phyloP scores from a whole-genome alignment of 2,329 filamentous ascomycete genomes.

The Ramularia endophylla region DNA sequence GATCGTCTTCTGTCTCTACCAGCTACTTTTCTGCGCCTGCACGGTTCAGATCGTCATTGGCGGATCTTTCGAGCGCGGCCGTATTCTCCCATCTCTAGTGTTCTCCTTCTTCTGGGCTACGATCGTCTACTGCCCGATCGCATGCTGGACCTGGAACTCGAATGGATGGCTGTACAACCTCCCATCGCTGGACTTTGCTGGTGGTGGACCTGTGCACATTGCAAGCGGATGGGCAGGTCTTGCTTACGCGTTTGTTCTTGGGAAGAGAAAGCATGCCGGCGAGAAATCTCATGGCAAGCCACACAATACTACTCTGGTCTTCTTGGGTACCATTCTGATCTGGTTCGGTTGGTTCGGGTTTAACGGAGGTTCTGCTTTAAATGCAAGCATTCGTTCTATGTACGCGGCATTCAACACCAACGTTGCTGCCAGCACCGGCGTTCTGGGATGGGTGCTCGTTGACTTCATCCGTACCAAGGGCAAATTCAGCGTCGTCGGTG shows the following conservation, averaged over 20 bases:
- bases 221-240: slow-evolving; percentile 57
- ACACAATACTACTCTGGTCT: slow-evolving; percentile 59
- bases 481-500: slow-evolving; percentile 51
- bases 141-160: slow-evolving; percentile 63
- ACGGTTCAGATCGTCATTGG: slow-evolving; percentile 61
- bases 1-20: slow-evolving; percentile 61
- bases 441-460: slow-evolving; percentile 50
- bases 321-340: slow-evolving; percentile 58
- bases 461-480: slow-evolving; percentile 49
- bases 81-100: slow-evolving; percentile 58
- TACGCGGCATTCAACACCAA: slow-evolving; percentile 55
- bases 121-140: slow-evolving; percentile 58
- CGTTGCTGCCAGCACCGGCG: slow-evolving; percentile 48
- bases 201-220: slow-evolving; percentile 60
- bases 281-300: slow-evolving; percentile 42
- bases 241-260: slow-evolving; percentile 58
- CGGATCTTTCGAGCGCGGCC: slow-evolving; percentile 58
- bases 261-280: slow-evolving; percentile 49
- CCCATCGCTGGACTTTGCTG: slow-evolving; percentile 55
- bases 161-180: slow-evolving; percentile 60
- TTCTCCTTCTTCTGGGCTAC: slow-evolving; percentile 61
- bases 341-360: slow-evolving; percentile 61
- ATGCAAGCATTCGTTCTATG: slow-evolving; percentile 49
- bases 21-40: slow-evolving; percentile 57
- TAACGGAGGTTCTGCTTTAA: slow-evolving; percentile 52